phyloP scores from a whole-genome alignment of 306 rosid species.

The Glycine soja region DNA sequence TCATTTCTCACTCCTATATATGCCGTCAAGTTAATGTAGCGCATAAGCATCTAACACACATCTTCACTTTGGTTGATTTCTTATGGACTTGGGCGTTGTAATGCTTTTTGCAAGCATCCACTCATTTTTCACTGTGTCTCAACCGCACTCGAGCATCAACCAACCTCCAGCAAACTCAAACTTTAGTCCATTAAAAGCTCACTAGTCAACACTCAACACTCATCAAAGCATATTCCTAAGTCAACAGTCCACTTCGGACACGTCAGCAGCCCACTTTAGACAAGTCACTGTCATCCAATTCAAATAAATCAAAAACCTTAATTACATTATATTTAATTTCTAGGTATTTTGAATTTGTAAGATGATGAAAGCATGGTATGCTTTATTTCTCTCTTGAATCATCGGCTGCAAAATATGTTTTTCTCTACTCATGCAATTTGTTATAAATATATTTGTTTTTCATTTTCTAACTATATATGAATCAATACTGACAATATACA shows the following conservation, averaged over 20 bases:
- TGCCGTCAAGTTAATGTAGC: background rate
- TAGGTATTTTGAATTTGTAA: background rate
- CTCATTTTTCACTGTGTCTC: background rate
- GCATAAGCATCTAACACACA: background rate
- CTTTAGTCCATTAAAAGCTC: too few species aligned
- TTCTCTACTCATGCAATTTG: slow-evolving; percentile 30
- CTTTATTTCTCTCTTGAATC: slow-evolving; percentile 40
- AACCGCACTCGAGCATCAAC: background rate
- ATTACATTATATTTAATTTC: background rate
- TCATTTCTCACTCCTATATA: too few species aligned
- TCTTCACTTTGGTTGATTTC: background rate
- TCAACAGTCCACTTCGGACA: background rate
- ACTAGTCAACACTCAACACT: too few species aligned
- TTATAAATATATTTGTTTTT: slow-evolving; percentile 8
- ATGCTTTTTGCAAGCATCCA: background rate
- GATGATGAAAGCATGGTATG: slow-evolving; percentile 14
- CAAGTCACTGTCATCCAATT: background rate
- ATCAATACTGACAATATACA: slow-evolving; percentile 34
- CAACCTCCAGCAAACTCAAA: background rate
- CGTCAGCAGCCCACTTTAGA: background rate
- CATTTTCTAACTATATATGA: slow-evolving; percentile 15
- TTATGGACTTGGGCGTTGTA: background rate
- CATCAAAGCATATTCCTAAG: background rate
- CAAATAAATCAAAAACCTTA: background rate
- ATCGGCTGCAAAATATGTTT: slow-evolving; percentile 20